Base-by-base conservation (phyloP, 345 rosid genomes). In the Moricandia moricandioides region DNA sequence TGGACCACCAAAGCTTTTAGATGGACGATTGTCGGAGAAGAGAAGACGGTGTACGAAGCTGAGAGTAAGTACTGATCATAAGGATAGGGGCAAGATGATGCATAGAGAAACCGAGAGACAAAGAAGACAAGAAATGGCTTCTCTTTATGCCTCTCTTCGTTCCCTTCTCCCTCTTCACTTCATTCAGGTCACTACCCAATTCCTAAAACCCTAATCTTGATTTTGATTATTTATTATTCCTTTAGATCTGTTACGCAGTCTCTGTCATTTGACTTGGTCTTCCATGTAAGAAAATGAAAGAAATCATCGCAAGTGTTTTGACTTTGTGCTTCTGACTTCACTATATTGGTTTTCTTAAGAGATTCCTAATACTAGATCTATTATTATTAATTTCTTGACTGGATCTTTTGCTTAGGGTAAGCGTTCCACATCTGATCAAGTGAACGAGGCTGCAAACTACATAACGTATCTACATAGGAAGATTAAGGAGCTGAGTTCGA, bases 361-460 rank as follows among this genome's bases (percentile, higher is more conserved):
- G n/a, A 12, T 66, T 66, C 49, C 17, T 45, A 8, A 34, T 39
- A 14, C 21, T 62, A 52, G 65, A 76, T 77, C 75, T 64, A 26
- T 24, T 3, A 14, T 55, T 65, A 47, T 65, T 79, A 60, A 12
- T 4, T 37, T 37, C 43, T 37, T 37, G 43, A 37, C 12, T 37
- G 43, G 57, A 62, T 76, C 49, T 56, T 54, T 70, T 69, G n/a
- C 1, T 1, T 76, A 91, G 98, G 96, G 96, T 79, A 93, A 88
- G 81, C 86, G 98, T 7, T 86, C 97, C 27, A 84, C 80, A 69
- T 86, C 96, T 17, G 98, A 91, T 83, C 93, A 86, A 56, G 86
- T 89, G 80, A 67, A 85, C 49, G 97, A 84, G 81, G 92, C 93
- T 0, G 87, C 79, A 71, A 86, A 87, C 40, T 88, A 91, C 69